Evolutionary conservation across 768 basidiomycete species (phyloP).

Genomic region (Amanita subjunquillea): DNA sequence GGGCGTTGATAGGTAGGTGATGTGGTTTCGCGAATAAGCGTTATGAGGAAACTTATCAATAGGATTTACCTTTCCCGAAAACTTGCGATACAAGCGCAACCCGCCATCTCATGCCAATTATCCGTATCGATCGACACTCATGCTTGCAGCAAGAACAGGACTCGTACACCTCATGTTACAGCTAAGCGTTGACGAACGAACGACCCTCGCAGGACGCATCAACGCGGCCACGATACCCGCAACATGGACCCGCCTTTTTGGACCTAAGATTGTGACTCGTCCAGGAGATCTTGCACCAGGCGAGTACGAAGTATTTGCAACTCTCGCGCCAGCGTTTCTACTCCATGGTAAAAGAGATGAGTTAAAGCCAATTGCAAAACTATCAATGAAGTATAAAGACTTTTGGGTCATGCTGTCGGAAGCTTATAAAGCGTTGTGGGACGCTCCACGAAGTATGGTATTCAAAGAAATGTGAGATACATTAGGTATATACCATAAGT

Average conservation of each 20-base stretch:
- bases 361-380: background rate
- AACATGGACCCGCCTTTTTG: constrained; percentile 3
- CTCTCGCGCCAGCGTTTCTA: background rate
- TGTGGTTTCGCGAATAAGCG: background rate
- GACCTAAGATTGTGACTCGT: background rate
- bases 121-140: constrained; percentile 4
- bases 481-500: background rate
- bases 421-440: constrained; percentile 4
- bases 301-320: constrained; percentile 4
- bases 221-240: background rate
- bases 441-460: background rate
- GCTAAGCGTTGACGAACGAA: background rate
- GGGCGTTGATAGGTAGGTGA: background rate
- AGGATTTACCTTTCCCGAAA: constrained; percentile 1
- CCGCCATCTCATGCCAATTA: background rate
- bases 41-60: background rate
- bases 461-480: background rate
- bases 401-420: constrained; percentile 3
- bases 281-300: constrained; percentile 1
- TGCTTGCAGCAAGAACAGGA: background rate
- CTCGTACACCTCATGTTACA: background rate
- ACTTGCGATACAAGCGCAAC: constrained; percentile 1
- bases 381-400: background rate
- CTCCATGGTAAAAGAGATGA: background rate
- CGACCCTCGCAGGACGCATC: background rate